Evolutionary conservation across 1,284 basidiomycete genomes (phyloP).

Genomic region (Veloboletus limbatus): DNA sequence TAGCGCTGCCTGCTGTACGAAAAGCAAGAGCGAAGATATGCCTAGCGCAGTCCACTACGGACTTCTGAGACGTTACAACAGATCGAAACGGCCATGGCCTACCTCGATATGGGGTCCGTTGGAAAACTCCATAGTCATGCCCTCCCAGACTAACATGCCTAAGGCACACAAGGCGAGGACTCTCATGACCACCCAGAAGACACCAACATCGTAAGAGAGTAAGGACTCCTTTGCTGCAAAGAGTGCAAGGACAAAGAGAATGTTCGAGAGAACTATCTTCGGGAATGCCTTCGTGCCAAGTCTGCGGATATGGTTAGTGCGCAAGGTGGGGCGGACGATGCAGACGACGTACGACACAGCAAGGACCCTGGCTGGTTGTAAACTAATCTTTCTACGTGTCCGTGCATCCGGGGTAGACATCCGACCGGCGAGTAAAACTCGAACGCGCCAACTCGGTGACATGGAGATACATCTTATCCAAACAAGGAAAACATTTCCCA

Average conservation of each 20-base stretch:
- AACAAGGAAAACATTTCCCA: slow-evolving; percentile 27
- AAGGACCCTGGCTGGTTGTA: slow-evolving; percentile 51
- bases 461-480: neutral
- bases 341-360: slow-evolving; percentile 50
- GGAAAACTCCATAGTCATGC: slow-evolving; percentile 47
- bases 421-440: slow-evolving; percentile 17
- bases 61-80: slow-evolving; percentile 11
- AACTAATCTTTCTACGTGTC: slow-evolving; percentile 63
- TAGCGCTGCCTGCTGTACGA: slow-evolving; percentile 60
- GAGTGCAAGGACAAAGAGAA: slow-evolving; percentile 59
- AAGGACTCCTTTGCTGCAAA: slow-evolving; percentile 64
- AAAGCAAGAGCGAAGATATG: slow-evolving; percentile 61
- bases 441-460: neutral
- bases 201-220: slow-evolving; percentile 59
- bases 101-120: slow-evolving; percentile 61
- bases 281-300: slow-evolving; percentile 51
- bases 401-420: slow-evolving; percentile 69
- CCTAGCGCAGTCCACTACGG: slow-evolving; percentile 68
- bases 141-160: slow-evolving; percentile 58
- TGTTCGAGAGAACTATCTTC: slow-evolving; percentile 55
- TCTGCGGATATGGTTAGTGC: slow-evolving; percentile 27
- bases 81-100: slow-evolving; percentile 18
- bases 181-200: slow-evolving; percentile 72
- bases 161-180: slow-evolving; percentile 64
- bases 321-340: neutral